Base-by-base conservation (phyloP, 768 basidiomycete species). In the Butyriboletus loyo region DNA sequence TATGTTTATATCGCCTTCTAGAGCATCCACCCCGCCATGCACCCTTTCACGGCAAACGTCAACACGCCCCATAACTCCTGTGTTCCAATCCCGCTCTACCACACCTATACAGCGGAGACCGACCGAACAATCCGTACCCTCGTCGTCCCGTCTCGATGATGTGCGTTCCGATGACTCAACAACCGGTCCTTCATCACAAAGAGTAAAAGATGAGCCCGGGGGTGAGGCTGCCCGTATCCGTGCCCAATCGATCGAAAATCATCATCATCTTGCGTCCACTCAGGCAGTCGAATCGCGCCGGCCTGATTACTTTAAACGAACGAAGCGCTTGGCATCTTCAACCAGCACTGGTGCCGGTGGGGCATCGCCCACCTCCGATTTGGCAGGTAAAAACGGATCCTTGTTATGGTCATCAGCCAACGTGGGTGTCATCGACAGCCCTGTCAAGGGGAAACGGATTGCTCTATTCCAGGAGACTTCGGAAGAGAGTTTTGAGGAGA, bases 401-500 rank as follows among this genome's bases (percentile, higher is more conserved):
- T 43, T 57, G 43, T 46, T 59, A 40, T 61, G 65, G 58, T 63
- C 63, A 50, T 53, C 66, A 15, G 45, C 41, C 15, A 60, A 72
- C 30, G 71, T 88, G 28, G 87, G 86, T 15, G 82, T 90, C 25
- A 78, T 77, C 58, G 83, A 85, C 57, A 89, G 82, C 59, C 87
- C 89, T 0, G 67, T 75, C 49, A 89, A 86, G 69, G 89, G 89
- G 1, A 75, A 89, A 51, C 75, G 87, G 46, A 72, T 90, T 32
- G 84, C 82, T 57, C 67, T 92, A 36, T 91, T 90, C 66, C 87
- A 89, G 66, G 87, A 89, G 70, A 89, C 87, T 0, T 86, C 85
- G 5, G 87, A 88, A 41, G 87, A 88, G 68, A 90, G 87, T 61
- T 90, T 91, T 59, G 89, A 91, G 61, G 88, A 91, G 69, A 87